Base-by-base conservation (phyloP, 208 protist species). In the Leishmania braziliensis region DNA sequence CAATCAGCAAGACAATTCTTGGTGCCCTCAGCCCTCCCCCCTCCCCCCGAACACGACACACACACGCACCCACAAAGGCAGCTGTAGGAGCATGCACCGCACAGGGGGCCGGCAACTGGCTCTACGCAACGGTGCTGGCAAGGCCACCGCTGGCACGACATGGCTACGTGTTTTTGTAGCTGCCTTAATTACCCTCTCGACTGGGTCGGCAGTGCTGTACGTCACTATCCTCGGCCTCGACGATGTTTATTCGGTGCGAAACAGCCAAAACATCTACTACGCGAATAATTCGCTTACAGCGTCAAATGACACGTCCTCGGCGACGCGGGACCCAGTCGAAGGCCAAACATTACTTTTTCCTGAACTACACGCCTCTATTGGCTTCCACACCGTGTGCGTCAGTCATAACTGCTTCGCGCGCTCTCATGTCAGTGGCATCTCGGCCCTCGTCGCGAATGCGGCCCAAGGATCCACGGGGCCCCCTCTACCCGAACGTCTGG, bases 351-450 rank as follows among this genome's bases (percentile, higher is more conserved):
- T 91, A 18, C 26, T 93, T 16, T 65, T 95, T 68, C 89, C 89
- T 23, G 75, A 95, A 70, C 48, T 89, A 70, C 82, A 84, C 53
- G 84, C 80, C 0, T 75, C 83, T 1, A 69, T 94, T 1, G 92
- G 90, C 6, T 70, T 94, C 46, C 36, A 86, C 9, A 75, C 76
- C 5, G 82, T 85, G 46, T 88, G 84, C 70, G 54, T 91, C 33
- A 77, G 81, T 0, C 20, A 81, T 63, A 86, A 75, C 51, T 88
- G 81, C 53, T 76, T 86, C 54, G 53, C 14, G 8, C 82, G 90
- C 29, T 75, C 56, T 16, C 39, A 20, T 0, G 78, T 74, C 26
- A 85, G 60, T 43, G 82, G 87, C 1, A 63, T 86, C 16, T 83
- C 77, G 12, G 4, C 60, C 0, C 54, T 91, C 3, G 56, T 91